These are phyloP conservation scores for Talaromyces piceae DNA, from an alignment of 2,329 filamentous ascomycete species.

Conservation along the genomic window DNA sequence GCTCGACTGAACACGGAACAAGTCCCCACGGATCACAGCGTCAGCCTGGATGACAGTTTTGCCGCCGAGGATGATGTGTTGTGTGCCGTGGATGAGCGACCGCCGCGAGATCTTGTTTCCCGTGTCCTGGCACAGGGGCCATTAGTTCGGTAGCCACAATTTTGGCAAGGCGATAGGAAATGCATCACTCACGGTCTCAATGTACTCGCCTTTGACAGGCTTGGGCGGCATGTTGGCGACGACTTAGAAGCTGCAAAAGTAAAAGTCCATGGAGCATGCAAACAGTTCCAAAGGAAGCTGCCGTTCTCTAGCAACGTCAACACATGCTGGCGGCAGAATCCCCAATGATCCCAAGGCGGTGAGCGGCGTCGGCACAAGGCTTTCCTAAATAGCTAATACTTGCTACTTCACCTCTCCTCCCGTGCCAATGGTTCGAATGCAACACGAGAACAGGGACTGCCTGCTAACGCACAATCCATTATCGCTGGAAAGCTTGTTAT, in stretches of 20 bases:
- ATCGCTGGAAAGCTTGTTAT: too few relatives aligned
- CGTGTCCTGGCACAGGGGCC: slow-evolving; percentile 60
- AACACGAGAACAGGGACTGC: too few relatives aligned
- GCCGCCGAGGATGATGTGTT: slow-evolving; percentile 95
- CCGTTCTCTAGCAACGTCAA: not conserved
- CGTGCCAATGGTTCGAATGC: too few relatives aligned
- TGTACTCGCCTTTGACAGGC: slow-evolving; percentile 81
- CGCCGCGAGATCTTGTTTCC: slow-evolving; percentile 97
- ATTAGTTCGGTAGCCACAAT: slow-evolving; percentile 1
- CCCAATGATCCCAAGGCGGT: not conserved
- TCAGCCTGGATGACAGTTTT: slow-evolving; percentile 95
- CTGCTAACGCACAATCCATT: too few relatives aligned
- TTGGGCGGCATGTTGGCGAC: slow-evolving; percentile 61
- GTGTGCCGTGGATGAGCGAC: slow-evolving; percentile 84
- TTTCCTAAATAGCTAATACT: too few relatives aligned
- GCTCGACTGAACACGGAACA: slow-evolving; percentile 52
- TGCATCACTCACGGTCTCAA: slow-evolving; percentile 74
- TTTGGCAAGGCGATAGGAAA: too few relatives aligned
- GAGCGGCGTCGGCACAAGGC: not conserved
- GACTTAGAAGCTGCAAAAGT: not conserved
- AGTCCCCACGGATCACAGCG: slow-evolving; percentile 86
- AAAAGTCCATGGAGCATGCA: not conserved
- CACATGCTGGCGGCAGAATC: not conserved
- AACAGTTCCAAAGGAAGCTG: too few relatives aligned
- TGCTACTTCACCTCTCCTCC: too few relatives aligned